These are phyloP conservation scores for Verbena officinalis DNA, from an alignment of 257 asterid species.

Conservation along the genomic window DNA sequence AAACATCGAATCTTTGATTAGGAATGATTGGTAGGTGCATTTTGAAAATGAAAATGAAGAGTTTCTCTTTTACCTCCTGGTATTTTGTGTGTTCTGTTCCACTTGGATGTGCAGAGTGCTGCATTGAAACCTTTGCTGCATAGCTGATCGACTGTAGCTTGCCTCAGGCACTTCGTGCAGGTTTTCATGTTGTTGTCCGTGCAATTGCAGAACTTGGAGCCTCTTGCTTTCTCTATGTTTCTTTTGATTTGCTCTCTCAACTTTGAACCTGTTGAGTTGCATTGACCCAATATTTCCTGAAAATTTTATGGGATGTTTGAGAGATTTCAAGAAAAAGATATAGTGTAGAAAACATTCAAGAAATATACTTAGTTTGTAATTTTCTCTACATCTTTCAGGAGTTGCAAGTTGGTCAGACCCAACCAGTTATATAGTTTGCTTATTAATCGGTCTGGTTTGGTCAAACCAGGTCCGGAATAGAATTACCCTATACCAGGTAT, in stretches of 20 bases:
- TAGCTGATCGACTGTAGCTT: conserved; percentile 39
- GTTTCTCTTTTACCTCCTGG: conserved; percentile 55
- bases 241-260: conserved; percentile 41
- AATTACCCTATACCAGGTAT: no score
- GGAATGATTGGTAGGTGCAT: no score
- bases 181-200: conserved; percentile 24
- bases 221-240: conserved; percentile 34
- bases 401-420: no score
- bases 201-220: conserved; percentile 38
- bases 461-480: no score
- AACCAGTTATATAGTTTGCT: not conserved
- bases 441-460: no score
- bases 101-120: conserved; percentile 45
- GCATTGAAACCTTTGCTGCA: conserved; percentile 49
- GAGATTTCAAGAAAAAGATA: no score
- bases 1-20: no score
- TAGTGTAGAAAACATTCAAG: no score
- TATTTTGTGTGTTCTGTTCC: conserved; percentile 47
- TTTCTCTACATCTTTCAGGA: not conserved
- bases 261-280: conserved; percentile 40
- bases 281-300: conserved; percentile 54
- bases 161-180: conserved; percentile 44
- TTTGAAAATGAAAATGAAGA: not conserved
- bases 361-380: not conserved
- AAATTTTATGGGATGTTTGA: not conserved